These are phyloP conservation scores for Ligustrum vulgare DNA, from an alignment of 257 asterid genomes.

Conservation along the genomic window DNA sequence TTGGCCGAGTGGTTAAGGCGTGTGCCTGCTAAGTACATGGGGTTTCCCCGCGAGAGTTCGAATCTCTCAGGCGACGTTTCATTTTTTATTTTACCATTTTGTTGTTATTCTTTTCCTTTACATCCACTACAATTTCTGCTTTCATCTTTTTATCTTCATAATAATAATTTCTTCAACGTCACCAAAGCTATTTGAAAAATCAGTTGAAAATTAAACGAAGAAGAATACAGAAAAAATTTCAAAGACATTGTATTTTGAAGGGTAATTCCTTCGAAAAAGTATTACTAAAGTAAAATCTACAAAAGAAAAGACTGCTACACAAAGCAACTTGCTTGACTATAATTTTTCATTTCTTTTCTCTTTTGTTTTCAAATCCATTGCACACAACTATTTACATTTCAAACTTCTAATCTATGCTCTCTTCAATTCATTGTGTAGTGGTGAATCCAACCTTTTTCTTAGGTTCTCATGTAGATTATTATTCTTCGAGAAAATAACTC, in stretches of 20 bases:
- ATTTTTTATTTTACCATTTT: too few relatives aligned
- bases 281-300: neutral
- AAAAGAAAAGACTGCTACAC: neutral
- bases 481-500: constrained; percentile 40
- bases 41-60: constrained; percentile 99
- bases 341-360: neutral
- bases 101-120: neutral
- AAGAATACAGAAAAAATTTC: neutral
- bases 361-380: neutral
- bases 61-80: constrained; percentile 95
- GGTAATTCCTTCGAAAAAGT: neutral
- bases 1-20: constrained; percentile 13
- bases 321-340: neutral
- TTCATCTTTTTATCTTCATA: neutral
- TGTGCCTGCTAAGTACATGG: constrained; percentile 60
- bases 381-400: constrained; percentile 26
- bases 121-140: neutral
- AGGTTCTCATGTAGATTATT: constrained; percentile 25
- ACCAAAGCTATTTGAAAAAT: too few relatives aligned
- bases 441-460: constrained; percentile 37
- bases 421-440: constrained; percentile 26
- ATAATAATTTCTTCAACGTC: neutral
- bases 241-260: neutral
- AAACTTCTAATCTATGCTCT: constrained; percentile 23
- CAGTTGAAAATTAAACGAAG: neutral